Percentiles rank a stretch among this genome's conserved stretches.
Conservation (phyloP, 2,329 filamentous ascomycete genomes). For the Arthrinium puccinioides region DNA sequence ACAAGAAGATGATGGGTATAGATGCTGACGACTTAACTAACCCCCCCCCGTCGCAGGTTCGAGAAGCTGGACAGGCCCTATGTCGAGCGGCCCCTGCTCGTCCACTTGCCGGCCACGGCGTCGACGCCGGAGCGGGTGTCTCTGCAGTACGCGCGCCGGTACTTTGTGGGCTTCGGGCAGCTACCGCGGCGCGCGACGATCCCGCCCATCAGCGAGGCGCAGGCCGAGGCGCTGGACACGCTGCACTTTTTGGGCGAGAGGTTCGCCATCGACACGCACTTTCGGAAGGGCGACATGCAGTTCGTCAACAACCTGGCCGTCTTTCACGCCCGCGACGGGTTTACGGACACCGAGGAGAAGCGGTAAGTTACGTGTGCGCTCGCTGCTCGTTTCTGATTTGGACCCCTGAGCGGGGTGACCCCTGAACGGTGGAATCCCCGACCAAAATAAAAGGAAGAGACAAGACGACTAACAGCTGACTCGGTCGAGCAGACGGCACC, state of each 20-base stretch:
- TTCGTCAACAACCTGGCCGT: conserved; percentile 48
- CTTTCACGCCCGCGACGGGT: conserved; percentile 45
- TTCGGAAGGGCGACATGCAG: conserved; percentile 44
- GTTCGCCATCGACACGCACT: conserved; percentile 35
- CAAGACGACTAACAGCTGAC: conserved; percentile 28
- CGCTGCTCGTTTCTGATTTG: too few relatives aligned
- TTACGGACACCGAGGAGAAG: conserved; percentile 34
- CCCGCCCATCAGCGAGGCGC: conserved; percentile 47
- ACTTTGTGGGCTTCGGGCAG: conserved; percentile 50
- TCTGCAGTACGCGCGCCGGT: conserved; percentile 53
- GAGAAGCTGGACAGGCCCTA: conserved; percentile 38
- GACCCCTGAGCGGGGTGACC: too few relatives aligned
- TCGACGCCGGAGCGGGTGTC: conserved; percentile 43
- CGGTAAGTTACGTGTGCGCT: too few relatives aligned
- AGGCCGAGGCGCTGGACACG: conserved; percentile 44
- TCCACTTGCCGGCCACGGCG: conserved; percentile 42
- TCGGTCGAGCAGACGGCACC: conserved; percentile 29
- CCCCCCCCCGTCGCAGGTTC: conserved; percentile 32
- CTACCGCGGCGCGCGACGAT: conserved; percentile 46
- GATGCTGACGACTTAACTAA: not conserved
- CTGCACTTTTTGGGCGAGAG: conserved; percentile 42
- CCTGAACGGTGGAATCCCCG: too few relatives aligned
- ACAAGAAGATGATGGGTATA: too few relatives aligned
- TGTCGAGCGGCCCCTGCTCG: conserved; percentile 43
- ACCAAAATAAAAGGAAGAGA: conserved; percentile 32